A percentile compares a stretch with the other conserved stretches of the same genome.
These are phyloP conservation scores for Cucumis melo DNA, from an alignment of 306 rosid genomes.

Conservation along the genomic window DNA sequence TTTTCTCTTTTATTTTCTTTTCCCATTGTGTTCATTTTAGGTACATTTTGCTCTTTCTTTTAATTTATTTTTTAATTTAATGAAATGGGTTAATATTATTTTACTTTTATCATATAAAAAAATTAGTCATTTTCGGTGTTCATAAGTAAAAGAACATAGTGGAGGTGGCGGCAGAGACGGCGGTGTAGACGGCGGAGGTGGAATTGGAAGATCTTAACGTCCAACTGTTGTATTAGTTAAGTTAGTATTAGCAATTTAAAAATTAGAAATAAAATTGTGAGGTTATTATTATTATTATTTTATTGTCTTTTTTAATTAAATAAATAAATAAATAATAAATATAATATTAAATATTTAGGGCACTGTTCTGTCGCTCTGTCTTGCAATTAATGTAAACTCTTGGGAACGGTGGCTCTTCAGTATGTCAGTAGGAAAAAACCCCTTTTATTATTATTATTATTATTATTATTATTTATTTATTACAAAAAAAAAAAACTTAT, in stretches of 20 bases:
- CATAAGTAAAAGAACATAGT: too few relatives aligned
- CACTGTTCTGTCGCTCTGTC: slow-evolving; percentile 4
- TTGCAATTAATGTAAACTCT: slow-evolving; percentile 5
- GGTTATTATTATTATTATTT: not conserved
- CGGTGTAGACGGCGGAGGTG: not conserved
- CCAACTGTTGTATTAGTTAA: not conserved
- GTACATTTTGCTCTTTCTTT: not conserved
- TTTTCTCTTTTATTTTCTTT: not conserved
- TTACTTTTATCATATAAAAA: not conserved
- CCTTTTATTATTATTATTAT: not conserved
- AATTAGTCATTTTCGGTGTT: not conserved
- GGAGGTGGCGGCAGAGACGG: not conserved
- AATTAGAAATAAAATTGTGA: not conserved
- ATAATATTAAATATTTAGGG: not conserved
- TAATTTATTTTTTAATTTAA: not conserved
- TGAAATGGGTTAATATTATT: not conserved
- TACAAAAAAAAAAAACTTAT: not conserved
- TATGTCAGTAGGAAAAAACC: not conserved
- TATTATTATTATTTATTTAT: not conserved
- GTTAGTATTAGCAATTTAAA: not conserved
- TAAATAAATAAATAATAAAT: too few relatives aligned
- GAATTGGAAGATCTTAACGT: not conserved
- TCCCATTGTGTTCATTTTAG: not conserved
- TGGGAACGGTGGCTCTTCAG: slow-evolving; percentile 6
- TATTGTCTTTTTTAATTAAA: not conserved